Percentiles rank a stretch among this genome's conserved stretches.
These are phyloP conservation scores for Penicillium verhagenii DNA, from an alignment of 495 filamentous ascomycete species.

Conservation along the genomic window DNA sequence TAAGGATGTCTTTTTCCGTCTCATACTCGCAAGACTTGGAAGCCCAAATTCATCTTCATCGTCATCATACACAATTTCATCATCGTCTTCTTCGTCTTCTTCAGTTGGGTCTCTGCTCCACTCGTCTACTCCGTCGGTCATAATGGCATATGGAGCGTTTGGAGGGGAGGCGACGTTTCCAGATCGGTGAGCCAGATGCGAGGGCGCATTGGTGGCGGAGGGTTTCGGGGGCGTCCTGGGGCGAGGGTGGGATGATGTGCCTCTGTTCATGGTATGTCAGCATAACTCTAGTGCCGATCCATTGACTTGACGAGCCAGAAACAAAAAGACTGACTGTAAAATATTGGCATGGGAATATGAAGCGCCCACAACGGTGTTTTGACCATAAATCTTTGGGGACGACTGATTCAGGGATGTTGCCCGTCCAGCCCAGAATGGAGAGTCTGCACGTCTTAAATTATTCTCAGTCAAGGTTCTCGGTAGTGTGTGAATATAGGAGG, in stretches of 20 bases:
- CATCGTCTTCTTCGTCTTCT: constrained; percentile 57
- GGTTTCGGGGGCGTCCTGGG: constrained; percentile 62
- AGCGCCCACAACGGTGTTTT: constrained; percentile 84
- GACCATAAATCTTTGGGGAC: constrained; percentile 56
- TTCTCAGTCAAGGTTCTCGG: constrained; percentile 1
- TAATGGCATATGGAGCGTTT: constrained; percentile 70
- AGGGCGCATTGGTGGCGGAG: constrained; percentile 35
- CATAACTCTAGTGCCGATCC: background rate
- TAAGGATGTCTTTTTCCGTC: constrained; percentile 58
- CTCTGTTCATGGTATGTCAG: constrained; percentile 40
- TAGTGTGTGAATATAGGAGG: background rate
- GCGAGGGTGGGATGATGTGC: constrained; percentile 51
- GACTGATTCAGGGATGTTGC: constrained; percentile 38
- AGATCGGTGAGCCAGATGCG: constrained; percentile 53
- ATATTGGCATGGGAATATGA: constrained; percentile 96
- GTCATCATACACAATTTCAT: constrained; percentile 74
- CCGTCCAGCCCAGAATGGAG: constrained; percentile 86
- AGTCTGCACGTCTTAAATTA: constrained; percentile 60
- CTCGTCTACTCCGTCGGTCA: constrained; percentile 70
- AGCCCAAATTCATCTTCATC: constrained; percentile 95
- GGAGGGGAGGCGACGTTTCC: constrained; percentile 59
- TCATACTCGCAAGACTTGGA: constrained; percentile 85
- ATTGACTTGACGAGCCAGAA: background rate
- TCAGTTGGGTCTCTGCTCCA: constrained; percentile 65
- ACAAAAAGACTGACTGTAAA: constrained; percentile 69